Conservation (phyloP, 2,329 filamentous ascomycete species). For the Sporothrix luriei region DNA sequence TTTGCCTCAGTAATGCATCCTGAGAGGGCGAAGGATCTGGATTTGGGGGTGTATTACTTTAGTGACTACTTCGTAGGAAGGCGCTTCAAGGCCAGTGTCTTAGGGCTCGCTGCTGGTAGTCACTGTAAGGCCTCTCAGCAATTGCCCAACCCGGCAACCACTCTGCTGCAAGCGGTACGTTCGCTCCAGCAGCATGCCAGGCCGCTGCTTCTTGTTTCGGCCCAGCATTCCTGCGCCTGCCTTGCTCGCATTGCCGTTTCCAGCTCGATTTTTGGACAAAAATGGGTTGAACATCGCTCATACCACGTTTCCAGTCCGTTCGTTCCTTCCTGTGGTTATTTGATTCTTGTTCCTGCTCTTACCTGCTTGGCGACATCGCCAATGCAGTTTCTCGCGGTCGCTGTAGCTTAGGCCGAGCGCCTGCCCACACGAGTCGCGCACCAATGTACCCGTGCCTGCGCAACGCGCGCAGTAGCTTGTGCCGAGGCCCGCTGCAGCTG, state of each 20-base stretch:
- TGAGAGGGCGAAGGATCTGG: neutral
- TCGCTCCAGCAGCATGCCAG: slow-evolving; percentile 22
- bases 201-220: slow-evolving; percentile 16
- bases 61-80: neutral
- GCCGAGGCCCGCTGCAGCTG: slow-evolving; percentile 22
- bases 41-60: neutral
- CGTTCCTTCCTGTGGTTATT: neutral
- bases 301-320: neutral
- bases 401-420: slow-evolving; percentile 27
- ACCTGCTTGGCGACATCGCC: slow-evolving; percentile 18
- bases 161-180: slow-evolving; percentile 15
- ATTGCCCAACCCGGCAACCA: slow-evolving; percentile 21
- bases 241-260: slow-evolving; percentile 8
- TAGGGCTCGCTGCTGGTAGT: neutral
- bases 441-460: neutral
- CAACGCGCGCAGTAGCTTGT: slow-evolving; percentile 17
- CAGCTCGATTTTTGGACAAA: neutral
- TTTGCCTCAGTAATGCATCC: neutral
- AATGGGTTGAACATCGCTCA: neutral
- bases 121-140: neutral
- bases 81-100: neutral
- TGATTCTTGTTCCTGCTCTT: too few relatives aligned
- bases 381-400: slow-evolving; percentile 11
- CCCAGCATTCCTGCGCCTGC: slow-evolving; percentile 8
- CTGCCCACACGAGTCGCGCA: neutral